Base-by-base conservation (phyloP, 2,329 filamentous ascomycete genomes). In the Alternaria viburni region DNA sequence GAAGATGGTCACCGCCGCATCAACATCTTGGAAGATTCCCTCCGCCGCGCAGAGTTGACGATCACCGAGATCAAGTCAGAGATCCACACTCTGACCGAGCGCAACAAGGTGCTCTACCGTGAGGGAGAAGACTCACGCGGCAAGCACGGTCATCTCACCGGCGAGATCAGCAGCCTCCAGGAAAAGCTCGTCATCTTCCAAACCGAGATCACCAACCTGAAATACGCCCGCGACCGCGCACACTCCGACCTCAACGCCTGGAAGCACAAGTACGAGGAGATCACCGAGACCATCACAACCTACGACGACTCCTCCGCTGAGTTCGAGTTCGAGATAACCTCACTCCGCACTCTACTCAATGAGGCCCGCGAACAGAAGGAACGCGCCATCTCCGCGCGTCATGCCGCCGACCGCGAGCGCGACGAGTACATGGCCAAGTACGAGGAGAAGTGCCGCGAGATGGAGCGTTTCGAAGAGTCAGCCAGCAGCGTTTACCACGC, bases 331-430 rank as follows among this genome's bases (percentile, higher is more conserved):
- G 71, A 73, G 41, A 73, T 73, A 17, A 65, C 69, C 5, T 68
- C 63, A 10, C 54, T 73, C 32, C 67, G 71, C 8, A 66, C 62
- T 0, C 59, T 72, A n/a, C 60, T 73, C 36, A 66, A 65, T 41
- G 71, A 73, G 46, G 66, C 70, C 9, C 69, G 71, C 19, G 70
- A 73, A 47, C 70, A 73, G 54, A 73, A 73, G 50, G 71, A 72
- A 19, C 67, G 69, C 8, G 70, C 71, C 3, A 72, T 73, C 10
- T 54, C 62, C 15, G 70, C 69, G 2, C 64, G 71, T 2, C 64
- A 73, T 45, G 60, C 66, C 8, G 70, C 71, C n/a, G 70, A 73
- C 36, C 70, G 67, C 47, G 71, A 73, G 56, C 62, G 71, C 15
- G 71, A 73, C 44, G 70, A 72, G 30, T 66, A 66, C 26, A 56